Conservation (phyloP, 2,329 filamentous ascomycete genomes). For the Trichoderma lentiforme region DNA sequence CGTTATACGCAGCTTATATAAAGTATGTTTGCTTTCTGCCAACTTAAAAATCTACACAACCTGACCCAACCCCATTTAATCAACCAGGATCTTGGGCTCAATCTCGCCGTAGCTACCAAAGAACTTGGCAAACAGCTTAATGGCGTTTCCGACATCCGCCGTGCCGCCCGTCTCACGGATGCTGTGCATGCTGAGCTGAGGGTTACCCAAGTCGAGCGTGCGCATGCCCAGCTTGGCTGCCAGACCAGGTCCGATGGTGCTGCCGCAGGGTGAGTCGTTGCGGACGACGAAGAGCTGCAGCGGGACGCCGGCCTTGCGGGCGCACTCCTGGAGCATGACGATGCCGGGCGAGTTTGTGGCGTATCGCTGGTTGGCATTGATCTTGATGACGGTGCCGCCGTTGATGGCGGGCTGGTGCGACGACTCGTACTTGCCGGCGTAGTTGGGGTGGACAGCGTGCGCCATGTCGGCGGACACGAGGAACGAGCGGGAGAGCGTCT, state of each 20-base stretch:
- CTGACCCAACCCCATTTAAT: slow-evolving; percentile 46
- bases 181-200: slow-evolving; percentile 94
- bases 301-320: slow-evolving; percentile 70
- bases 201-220: slow-evolving; percentile 89
- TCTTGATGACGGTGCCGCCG: slow-evolving; percentile 92
- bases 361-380: slow-evolving; percentile 97
- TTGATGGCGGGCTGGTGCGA: slow-evolving; percentile 95
- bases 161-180: slow-evolving; percentile 90
- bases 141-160: slow-evolving; percentile 80
- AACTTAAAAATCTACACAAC: neutral
- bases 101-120: slow-evolving; percentile 79
- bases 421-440: slow-evolving; percentile 83
- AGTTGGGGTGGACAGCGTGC: slow-evolving; percentile 94
- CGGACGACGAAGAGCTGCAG: slow-evolving; percentile 94
- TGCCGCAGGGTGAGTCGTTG: slow-evolving; percentile 92
- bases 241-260: slow-evolving; percentile 97
- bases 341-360: slow-evolving; percentile 96
- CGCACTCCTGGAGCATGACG: slow-evolving; percentile 85
- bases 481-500: slow-evolving; percentile 87
- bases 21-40: neutral
- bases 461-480: slow-evolving; percentile 97
- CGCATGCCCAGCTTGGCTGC: slow-evolving; percentile 80
- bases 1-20: neutral
- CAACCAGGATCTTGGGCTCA: slow-evolving; percentile 78
- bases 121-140: slow-evolving; percentile 84